Evolutionary conservation across 768 basidiomycete genomes (phyloP), one percentile per base, ranked within the genome.

Genomic region (Antrodiella citrinella): DNA sequence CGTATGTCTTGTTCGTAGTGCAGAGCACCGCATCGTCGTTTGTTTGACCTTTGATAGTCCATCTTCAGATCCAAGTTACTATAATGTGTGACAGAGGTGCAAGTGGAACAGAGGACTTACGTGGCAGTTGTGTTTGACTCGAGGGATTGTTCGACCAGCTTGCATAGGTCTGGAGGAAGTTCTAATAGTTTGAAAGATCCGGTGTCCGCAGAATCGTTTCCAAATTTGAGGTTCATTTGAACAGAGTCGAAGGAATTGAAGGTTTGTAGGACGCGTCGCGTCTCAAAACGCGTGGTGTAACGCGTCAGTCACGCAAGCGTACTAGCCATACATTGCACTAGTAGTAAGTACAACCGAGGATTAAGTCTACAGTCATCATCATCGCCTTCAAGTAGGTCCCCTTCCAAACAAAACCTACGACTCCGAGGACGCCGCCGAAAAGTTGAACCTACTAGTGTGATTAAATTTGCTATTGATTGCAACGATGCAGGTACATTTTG

Each of bases 21-120:
- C 95, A 97, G 7, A 95, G 69, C 0, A 96, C 92, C 0, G 94
- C 95, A 58, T 94, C 86, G 57, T 97, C 93, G 23, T 76, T 74
- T 1, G 79, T 65, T 41, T 81, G 71, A 4, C 94, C 95, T 64
- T 92, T 94, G 67, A 98, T 84, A 22, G 75, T 74, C 48, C 92
- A 64, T 39, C 86, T 86, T 18, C 35, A 38, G 35, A 10, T n/a
- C n/a, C n/a, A n/a, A n/a, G n/a, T n/a, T n/a, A n/a, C 52, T 56
- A 54, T n/a, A 50, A 30, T 45, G 43, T 59, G 35, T 47, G 54
- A 44, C 45, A 2, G 51, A 44, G 47, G 20, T 0, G n/a, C 41
- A 20, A 35, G 30, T 22, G 1, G 21, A 52, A 12, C 26, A 25
- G 56, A 49, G 44, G 48, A 47, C 57, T 26, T 44, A 70, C 69